Evolutionary conservation across 139 green algal species (phyloP), one percentile per base, ranked within the genome.

Genomic region (Haematococcus sp.): DNA sequence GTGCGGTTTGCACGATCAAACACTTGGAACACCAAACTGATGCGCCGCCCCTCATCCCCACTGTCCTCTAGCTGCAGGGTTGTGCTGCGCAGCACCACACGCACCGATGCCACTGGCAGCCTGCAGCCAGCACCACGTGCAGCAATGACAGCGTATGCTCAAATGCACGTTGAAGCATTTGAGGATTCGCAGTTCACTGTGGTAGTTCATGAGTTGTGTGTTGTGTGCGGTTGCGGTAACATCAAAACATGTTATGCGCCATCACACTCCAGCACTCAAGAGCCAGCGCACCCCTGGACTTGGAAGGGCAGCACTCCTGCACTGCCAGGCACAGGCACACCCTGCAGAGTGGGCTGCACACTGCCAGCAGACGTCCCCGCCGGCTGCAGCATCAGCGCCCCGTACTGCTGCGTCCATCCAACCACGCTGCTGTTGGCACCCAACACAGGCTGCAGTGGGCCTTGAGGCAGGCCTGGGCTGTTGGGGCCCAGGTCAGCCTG

Each of bases 11-110:
- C 44, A 35, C n/a, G 46, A 43, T 84, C 77, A 30, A 40, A 23
- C 1, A 87, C 60, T 71, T 87, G 82, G 56, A 71, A 86, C 30
- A 60, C 73, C 23, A 80, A 28, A 11, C 52, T 63, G 23, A 63
- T 63, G 9, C 16, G 58, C 44, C 27, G 46, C 66, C 77, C 77
- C 19, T 58, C 65, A n/a, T 60, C 19, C 13, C 19, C 30, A 40
- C 74, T 76, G 28, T 75, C 49, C 34, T 84, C 82, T 16, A 74
- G 54, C 44, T 83, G 63, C 22, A 87, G 75, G 0, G 34, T 16
- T 0, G 66, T 23, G 25, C 63, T 84, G n/a, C 73, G 77, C 19
- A 84, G n/a, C 0, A 81, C 44, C 0, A 78, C 27, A 0, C 52
- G 16, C 23, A 80, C 63, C 20, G 34, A 35, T 0, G 71, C 60